Base-by-base conservation (phyloP, 371 early-diverging fungal genomes). In the Actinomucor elegans region DNA sequence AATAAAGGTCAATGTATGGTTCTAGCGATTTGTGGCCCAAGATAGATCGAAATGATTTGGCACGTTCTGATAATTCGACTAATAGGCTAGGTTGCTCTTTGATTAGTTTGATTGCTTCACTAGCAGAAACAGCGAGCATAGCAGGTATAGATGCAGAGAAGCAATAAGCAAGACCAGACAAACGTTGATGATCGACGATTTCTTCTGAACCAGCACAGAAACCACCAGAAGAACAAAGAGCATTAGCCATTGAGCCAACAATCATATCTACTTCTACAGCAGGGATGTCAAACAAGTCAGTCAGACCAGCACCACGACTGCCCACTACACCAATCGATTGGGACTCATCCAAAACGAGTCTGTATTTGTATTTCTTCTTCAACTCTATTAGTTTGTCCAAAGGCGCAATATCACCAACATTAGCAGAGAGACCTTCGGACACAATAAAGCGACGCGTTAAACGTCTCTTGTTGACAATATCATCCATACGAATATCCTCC, bases 141-240 rank as follows among this genome's bases (percentile, higher is more conserved):
- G 96, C 96, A 8, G 99, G 99, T 33, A 99, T 84, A 11, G 99
- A 93, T 5, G 99, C 99, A 24, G 99, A 99, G 76, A 95, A 99
- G 55, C 93, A 93, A 72, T 99, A 99, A 0, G 96, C 91, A 15
- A 80, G 76, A 8, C 97, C 96, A 8, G 94, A 92, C 6, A 99
- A 83, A 41, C 98, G 86, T 74, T 97, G 87, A 77, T 99, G 97
- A 57, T 98, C 98, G 18, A 95, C 82, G 31, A 96, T 87, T 49
- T 94, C 92, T 54, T 79, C 81, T 50, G 84, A 80, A 17, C 96
- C 95, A 47, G 90, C 90, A 71, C 94, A 94, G 83, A 99, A 99
- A 5, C 99, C 99, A 48, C 99, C 99, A 2, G 93, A 84, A 0
- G 93, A 76, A 21, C 91, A 87, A 18, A 97, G 73, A 0, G 94